Evolutionary conservation across 306 rosid genomes (phyloP), one percentile per base, ranked within the genome.

Genomic region (Castanea crenata): DNA sequence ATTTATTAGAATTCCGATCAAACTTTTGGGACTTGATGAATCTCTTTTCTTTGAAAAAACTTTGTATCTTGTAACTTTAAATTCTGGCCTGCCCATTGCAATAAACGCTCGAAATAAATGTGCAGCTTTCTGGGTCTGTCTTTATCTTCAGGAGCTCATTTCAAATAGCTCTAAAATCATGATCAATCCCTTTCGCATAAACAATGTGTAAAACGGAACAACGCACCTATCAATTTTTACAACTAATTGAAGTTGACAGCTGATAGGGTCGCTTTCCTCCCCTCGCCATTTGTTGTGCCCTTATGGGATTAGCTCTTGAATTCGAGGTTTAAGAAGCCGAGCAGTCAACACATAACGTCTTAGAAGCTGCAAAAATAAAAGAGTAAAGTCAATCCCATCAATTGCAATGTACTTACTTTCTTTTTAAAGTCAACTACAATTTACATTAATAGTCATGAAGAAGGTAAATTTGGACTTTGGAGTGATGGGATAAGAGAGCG

Each of bases 221-320:
- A 78, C 20, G 1, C 32, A 78, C 32, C 3, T 54, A 11, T 6
- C 18, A 31, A 76, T 34, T 54, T 46, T 71, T 54, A 71, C 74
- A 79, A 54, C 78, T 27, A 62, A 68, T 15, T 76, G 58, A 83
- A 72, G 80, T 82, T 79, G 76, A 79, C 80, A 79, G 34, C 23
- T 20, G 41, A 35, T 35, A 35, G 41, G 41, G 41, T 6, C 9
- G 41, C 9, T 35, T 35, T 35, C 41, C 41, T 35, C 41, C 41
- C 41, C 41, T 35, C 41, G 41, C 41, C 41, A 35, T 35, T 9
- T 35, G 41, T 35, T 35, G 41, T 35, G 41, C 9, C 41, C 9
- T 35, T 35, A 35, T 35, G 41, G 41, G 41, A 35, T 35, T 35
- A 35, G 41, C 41, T 35, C 9, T 35, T 6, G 41, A 8, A 6